Evolutionary conservation across 192 early-diverging fungal species (phyloP).

Genomic region (Allomyces javanicus): DNA sequence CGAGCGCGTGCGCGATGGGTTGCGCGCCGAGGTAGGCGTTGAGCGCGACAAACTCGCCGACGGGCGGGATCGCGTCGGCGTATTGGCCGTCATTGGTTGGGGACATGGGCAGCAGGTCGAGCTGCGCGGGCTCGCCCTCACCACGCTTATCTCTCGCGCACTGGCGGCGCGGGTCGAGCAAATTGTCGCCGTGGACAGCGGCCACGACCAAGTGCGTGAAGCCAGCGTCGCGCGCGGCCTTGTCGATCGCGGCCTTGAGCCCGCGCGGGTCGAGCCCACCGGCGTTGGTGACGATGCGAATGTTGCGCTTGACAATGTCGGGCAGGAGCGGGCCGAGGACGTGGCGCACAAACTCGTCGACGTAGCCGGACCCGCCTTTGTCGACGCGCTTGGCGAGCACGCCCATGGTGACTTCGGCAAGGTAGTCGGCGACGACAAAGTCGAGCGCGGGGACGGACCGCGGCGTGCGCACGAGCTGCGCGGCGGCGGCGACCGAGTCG

Average conservation of each 20-base stretch:
- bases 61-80: slow-evolving; percentile 24
- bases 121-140: slow-evolving; percentile 12
- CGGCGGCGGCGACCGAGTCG: slow-evolving; percentile 28
- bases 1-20: slow-evolving; percentile 30
- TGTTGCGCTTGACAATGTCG: slow-evolving; percentile 26
- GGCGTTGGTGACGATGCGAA: slow-evolving; percentile 44
- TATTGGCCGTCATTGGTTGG: slow-evolving; percentile 2
- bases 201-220: slow-evolving; percentile 26
- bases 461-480: slow-evolving; percentile 27
- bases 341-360: slow-evolving; percentile 36
- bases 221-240: slow-evolving; percentile 17
- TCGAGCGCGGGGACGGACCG: slow-evolving; percentile 14
- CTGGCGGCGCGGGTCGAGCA: slow-evolving; percentile 9
- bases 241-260: slow-evolving; percentile 41
- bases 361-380: slow-evolving; percentile 26
- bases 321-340: slow-evolving; percentile 24
- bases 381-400: slow-evolving; percentile 32
- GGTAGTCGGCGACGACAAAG: slow-evolving; percentile 41
- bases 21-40: slow-evolving; percentile 42
- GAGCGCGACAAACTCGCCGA: slow-evolving; percentile 29
- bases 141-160: slow-evolving; percentile 9
- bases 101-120: slow-evolving; percentile 1
- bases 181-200: slow-evolving; percentile 40
- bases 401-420: slow-evolving; percentile 54
- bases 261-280: slow-evolving; percentile 40